Conservation (phyloP, 2,329 filamentous ascomycete genomes). For the Clonostachys chloroleuca region DNA sequence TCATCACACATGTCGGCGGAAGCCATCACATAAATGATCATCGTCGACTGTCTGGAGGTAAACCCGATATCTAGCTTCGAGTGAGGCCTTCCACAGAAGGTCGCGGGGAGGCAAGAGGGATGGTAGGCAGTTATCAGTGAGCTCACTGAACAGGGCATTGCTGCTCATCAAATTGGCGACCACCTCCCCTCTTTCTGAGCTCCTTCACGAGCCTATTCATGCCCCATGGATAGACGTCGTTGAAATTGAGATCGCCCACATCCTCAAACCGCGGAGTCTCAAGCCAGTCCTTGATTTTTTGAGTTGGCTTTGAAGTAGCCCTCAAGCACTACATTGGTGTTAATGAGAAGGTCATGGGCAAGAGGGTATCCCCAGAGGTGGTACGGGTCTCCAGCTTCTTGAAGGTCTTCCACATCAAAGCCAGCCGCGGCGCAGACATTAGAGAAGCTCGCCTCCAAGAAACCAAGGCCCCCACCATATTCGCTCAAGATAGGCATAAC, state of each 20-base stretch:
- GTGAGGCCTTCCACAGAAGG: too few relatives aligned
- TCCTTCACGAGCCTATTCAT: background rate
- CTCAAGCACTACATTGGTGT: background rate
- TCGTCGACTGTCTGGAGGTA: too few relatives aligned
- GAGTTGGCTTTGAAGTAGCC: background rate
- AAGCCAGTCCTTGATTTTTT: background rate
- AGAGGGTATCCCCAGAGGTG: background rate
- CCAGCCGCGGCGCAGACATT: background rate
- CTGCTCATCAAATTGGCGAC: too few relatives aligned
- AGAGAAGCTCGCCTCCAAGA: constrained; percentile 1
- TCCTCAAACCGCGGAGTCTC: background rate
- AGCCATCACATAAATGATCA: too few relatives aligned
- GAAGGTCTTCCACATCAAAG: constrained; percentile 1
- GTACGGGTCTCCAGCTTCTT: background rate
- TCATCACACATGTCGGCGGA: too few relatives aligned
- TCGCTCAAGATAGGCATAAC: constrained; percentile 27
- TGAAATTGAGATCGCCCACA: background rate
- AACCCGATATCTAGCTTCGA: too few relatives aligned
- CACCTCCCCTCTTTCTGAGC: background rate
- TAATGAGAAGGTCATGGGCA: background rate
- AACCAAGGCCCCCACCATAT: background rate
- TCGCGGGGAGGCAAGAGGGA: too few relatives aligned
- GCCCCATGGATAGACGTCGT: background rate
- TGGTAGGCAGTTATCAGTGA: too few relatives aligned
- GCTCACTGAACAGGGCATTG: too few relatives aligned